Base-by-base conservation (phyloP, 768 basidiomycete genomes). In the Mycena filopes region DNA sequence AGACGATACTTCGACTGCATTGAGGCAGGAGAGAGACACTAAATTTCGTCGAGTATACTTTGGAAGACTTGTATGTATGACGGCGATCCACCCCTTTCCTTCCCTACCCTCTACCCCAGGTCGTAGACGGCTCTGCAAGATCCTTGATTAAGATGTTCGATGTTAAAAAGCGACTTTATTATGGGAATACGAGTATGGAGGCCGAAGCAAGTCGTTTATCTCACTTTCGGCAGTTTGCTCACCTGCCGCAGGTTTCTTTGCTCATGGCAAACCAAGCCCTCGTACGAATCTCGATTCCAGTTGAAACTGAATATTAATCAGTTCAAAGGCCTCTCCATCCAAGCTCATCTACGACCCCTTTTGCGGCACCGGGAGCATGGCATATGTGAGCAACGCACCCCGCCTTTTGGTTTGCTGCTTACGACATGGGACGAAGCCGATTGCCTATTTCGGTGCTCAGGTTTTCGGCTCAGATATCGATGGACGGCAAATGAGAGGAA, bases 181-280 rank as follows among this genome's bases (percentile, higher is more conserved):
- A 89, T 75, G 98, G 98, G 4, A 99, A 96, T 69, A 99, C 98
- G 0, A 94, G 93, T 71, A 99, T 99, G 98, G 96, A 98, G 70
- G 89, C 97, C 0, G 96, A 98, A 75, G 63, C 59, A 65, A 38
- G 16, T 5, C 31, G 18, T 11, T 49, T 13, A 10, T 25, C 8
- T 20, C 15, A 13, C 28, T 28, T 38, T 42, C 40, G 16, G 7
- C 25, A 23, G 21, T 7, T 33, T 26, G 5, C 31, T 16, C 25
- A 40, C 16, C 6, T 40, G 16, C 25, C 43, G 15, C 25, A 64
- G 59, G 90, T 98, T 50, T 96, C 95, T 2, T 80, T 99, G 47
- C 78, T 99, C 28, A 99, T 99, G 96, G 95, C 96, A 11, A 97
- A 97, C 71, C 98, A 99, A 76, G 89, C 96, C 0, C 79, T 97